Evolutionary conservation across 2,329 filamentous ascomycete genomes (phyloP).

Genomic region (Pseudocercospora macadamiae): DNA sequence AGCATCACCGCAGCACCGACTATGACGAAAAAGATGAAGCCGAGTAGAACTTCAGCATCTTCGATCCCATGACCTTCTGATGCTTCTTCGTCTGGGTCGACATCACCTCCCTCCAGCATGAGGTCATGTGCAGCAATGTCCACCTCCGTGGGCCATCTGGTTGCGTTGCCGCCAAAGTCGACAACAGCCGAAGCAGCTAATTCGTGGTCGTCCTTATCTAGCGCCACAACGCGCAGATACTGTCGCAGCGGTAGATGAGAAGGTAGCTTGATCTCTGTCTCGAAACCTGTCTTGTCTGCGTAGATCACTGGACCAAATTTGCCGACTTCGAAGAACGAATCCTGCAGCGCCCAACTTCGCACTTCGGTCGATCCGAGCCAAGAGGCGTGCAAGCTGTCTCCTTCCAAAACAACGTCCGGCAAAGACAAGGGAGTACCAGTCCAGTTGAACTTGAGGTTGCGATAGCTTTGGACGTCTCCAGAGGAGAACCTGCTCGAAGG

Average conservation of each 20-base stretch:
- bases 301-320: conserved; percentile 11
- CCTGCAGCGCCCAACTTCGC: conserved; percentile 50
- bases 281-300: conserved; percentile 26
- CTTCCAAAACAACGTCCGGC: conserved; percentile 31
- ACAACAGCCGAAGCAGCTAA: conserved; percentile 9
- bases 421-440: conserved; percentile 36
- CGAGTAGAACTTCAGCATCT: conserved; percentile 12
- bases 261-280: conserved; percentile 21
- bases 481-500: conserved; percentile 48
- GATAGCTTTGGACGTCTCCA: conserved; percentile 50
- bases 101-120: not conserved
- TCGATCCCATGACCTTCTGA: not conserved
- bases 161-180: conserved; percentile 9
- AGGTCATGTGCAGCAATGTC: conserved; percentile 1
- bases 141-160: conserved; percentile 3
- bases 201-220: conserved; percentile 19
- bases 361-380: conserved; percentile 53
- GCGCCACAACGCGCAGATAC: conserved; percentile 28
- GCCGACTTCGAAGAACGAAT: conserved; percentile 13
- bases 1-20: conserved; percentile 2
- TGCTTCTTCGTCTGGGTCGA: not conserved
- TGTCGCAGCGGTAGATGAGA: conserved; percentile 12
- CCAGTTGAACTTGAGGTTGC: conserved; percentile 56
- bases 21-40: conserved; percentile 6
- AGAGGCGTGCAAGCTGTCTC: conserved; percentile 50